Evolutionary conservation across 73 alveolate species (phyloP).

Genomic region (Tetrahymena malaccensis): DNA sequence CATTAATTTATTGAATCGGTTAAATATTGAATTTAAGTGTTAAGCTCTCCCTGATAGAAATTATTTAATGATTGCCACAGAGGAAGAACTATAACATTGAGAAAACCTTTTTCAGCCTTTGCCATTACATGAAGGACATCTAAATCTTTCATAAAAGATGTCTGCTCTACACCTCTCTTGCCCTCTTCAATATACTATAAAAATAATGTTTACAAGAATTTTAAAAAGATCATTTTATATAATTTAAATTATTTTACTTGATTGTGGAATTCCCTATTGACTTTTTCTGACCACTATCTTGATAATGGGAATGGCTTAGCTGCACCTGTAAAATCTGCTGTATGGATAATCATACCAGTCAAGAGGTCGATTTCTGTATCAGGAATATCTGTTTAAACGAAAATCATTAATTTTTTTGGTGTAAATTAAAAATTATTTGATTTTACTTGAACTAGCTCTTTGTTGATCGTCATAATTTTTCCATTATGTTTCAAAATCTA

Average conservation of each 20-base stretch:
- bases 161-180: conserved; percentile 19
- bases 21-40: not conserved
- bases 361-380: conserved; percentile 21
- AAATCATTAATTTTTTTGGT: not conserved
- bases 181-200: conserved; percentile 31
- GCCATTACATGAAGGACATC: conserved; percentile 33
- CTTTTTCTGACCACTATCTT: conserved; percentile 40
- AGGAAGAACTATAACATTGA: conserved; percentile 34
- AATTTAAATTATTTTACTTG: not conserved
- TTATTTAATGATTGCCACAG: conserved; percentile 15
- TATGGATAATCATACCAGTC: conserved; percentile 42
- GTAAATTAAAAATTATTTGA: too few species aligned
- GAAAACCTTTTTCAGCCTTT: conserved; percentile 36
- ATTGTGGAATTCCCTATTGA: conserved; percentile 30
- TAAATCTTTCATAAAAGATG: conserved; percentile 30
- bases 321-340: conserved; percentile 46
- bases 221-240: not conserved
- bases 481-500: conserved; percentile 26
- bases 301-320: conserved; percentile 37
- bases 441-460: not conserved
- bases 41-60: not conserved
- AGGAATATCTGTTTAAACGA: not conserved
- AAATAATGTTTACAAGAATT: not conserved
- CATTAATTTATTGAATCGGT: not conserved
- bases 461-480: conserved; percentile 4